phyloP scores from a whole-genome alignment of 441 rosid species.

The Bocquillonia castaneifolia region DNA sequence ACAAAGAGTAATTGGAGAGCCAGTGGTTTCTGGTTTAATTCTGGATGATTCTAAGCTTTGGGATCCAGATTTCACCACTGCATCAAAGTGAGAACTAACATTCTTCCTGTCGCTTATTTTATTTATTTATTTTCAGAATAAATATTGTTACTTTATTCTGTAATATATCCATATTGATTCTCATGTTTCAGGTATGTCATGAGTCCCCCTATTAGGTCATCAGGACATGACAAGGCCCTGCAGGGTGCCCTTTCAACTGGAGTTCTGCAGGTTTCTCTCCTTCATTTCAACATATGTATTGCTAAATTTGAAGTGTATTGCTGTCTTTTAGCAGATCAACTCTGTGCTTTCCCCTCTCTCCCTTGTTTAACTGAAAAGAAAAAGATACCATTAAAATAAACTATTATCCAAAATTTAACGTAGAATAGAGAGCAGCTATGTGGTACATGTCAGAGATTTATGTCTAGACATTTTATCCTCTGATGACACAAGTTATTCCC shows the following conservation, averaged over 20 bases:
- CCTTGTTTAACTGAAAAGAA: neutral
- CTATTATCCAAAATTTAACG: neutral
- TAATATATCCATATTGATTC: constrained; percentile 18
- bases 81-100: constrained; percentile 56
- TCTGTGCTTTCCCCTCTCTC: neutral
- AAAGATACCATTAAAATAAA: neutral
- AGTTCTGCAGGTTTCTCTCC: constrained; percentile 63
- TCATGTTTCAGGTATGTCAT: constrained; percentile 67
- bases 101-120: neutral
- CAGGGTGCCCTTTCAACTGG: constrained; percentile 90
- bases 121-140: neutral
- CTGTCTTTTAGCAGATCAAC: neutral
- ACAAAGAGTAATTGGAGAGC: constrained; percentile 87
- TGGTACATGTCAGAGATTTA: neutral
- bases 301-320: neutral
- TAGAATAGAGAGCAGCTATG: neutral
- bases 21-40: constrained; percentile 80
- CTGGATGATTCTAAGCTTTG: constrained; percentile 84
- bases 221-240: constrained; percentile 79
- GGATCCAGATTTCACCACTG: constrained; percentile 75
- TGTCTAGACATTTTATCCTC: neutral
- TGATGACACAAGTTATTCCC: neutral
- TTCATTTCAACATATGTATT: constrained; percentile 4
- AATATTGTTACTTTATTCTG: constrained; percentile 5
- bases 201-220: constrained; percentile 91